Evolutionary conservation across 306 rosid species (phyloP).

Genomic region (Begonia loranthoides): DNA sequence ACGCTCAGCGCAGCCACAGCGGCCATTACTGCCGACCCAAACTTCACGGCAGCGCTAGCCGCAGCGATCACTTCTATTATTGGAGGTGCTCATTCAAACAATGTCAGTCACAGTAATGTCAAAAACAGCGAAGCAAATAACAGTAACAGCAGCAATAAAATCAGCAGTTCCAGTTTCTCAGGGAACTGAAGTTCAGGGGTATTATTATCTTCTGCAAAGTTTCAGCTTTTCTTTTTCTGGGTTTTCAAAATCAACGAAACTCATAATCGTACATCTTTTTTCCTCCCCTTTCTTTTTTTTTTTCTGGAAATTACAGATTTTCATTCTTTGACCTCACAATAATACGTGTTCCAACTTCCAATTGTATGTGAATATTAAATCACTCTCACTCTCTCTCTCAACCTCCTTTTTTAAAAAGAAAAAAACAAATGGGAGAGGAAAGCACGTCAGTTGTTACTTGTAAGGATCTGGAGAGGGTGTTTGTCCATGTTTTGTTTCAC

Average conservation of each 20-base stretch:
- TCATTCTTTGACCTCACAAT: conserved; percentile 17
- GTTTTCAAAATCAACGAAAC: too few relatives aligned
- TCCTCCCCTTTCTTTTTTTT: background rate
- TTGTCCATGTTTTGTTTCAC: too few relatives aligned
- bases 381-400: too few relatives aligned
- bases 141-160: conserved; percentile 25
- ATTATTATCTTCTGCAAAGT: background rate
- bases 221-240: too few relatives aligned
- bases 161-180: conserved; percentile 20
- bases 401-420: too few relatives aligned
- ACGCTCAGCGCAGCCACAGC: conserved; percentile 41
- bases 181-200: conserved; percentile 11
- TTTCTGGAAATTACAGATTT: conserved; percentile 8
- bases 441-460: too few relatives aligned
- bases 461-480: too few relatives aligned
- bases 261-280: too few relatives aligned
- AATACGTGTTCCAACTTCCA: conserved; percentile 10
- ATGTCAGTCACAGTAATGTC: conserved; percentile 6
- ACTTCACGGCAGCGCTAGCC: conserved; percentile 49
- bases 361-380: conserved; percentile 4
- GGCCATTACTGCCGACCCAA: conserved; percentile 68
- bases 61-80: conserved; percentile 55
- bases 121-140: conserved; percentile 15
- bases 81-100: conserved; percentile 27
- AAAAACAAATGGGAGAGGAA: too few relatives aligned